A percentile compares a stretch with the other conserved stretches of the same genome.
Evolutionary conservation across 257 asterid species (phyloP).

Genomic region (Jasminum sambac): DNA sequence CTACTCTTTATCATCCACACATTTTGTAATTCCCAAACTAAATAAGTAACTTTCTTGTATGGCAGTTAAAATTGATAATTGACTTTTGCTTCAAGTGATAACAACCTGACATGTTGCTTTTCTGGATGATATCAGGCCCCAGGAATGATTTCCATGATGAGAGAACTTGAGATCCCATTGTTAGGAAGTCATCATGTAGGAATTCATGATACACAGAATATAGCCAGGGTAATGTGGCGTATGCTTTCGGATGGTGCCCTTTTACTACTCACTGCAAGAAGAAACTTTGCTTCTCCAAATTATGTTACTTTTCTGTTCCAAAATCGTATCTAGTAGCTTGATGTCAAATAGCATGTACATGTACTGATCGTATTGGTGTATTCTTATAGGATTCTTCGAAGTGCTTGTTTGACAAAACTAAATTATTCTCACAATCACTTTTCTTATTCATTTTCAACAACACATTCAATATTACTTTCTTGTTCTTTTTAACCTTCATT

Average conservation of each 20-base stretch:
- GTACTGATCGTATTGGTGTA: too few species aligned
- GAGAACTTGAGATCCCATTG: constrained; percentile 36
- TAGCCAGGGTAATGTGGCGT: constrained; percentile 70
- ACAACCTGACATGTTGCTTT: constrained; percentile 36
- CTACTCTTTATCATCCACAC: too few species aligned
- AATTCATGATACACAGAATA: constrained; percentile 77
- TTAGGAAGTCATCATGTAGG: constrained; percentile 64
- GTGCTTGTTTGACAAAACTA: too few species aligned
- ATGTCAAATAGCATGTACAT: too few species aligned
- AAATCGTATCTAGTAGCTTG: constrained; percentile 49
- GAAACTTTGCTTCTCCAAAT: constrained; percentile 39
- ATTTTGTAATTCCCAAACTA: too few species aligned
- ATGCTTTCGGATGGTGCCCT: constrained; percentile 82
- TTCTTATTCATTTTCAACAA: too few species aligned
- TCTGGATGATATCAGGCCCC: constrained; percentile 36
- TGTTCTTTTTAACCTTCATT: too few species aligned
- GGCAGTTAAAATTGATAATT: too few species aligned
- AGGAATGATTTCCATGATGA: constrained; percentile 55
- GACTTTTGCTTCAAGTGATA: neutral
- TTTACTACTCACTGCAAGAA: constrained; percentile 73
- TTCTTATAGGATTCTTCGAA: too few species aligned
- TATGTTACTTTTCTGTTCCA: constrained; percentile 50
- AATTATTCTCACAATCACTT: too few species aligned
- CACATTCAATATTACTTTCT: too few species aligned
- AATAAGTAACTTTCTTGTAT: too few species aligned